Conservation (phyloP, 1,139 yeast genomes). For the Suhomyces bribrorum region DNA sequence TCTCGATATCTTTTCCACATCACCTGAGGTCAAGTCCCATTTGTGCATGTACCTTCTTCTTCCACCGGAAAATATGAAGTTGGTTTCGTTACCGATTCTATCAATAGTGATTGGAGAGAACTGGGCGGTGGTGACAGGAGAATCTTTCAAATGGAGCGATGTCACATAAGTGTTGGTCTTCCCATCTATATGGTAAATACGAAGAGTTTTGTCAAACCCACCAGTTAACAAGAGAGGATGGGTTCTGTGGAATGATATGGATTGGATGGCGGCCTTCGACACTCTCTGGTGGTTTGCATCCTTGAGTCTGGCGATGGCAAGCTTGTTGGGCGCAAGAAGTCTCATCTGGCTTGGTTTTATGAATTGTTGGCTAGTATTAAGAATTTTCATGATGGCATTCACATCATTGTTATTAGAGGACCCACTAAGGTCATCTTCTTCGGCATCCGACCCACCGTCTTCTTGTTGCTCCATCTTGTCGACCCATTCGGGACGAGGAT, state of each 20-base stretch:
- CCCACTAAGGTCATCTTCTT: conserved; percentile 35
- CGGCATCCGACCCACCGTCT: conserved; percentile 27
- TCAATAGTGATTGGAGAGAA: conserved; percentile 53
- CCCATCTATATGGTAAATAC: conserved; percentile 93
- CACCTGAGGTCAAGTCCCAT: conserved; percentile 81
- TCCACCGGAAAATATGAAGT: conserved; percentile 76
- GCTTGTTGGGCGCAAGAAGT: conserved; percentile 65
- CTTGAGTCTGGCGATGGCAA: conserved; percentile 76
- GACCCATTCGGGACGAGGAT: conserved; percentile 90
- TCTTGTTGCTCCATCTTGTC: conserved; percentile 36
- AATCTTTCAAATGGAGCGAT: conserved; percentile 72
- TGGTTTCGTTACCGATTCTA: conserved; percentile 31
- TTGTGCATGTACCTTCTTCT: conserved; percentile 89
- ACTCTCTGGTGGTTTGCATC: conserved; percentile 78
- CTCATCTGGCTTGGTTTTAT: conserved; percentile 51
- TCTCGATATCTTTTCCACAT: conserved; percentile 80
- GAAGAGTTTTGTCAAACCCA: conserved; percentile 86
- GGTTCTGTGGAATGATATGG: conserved; percentile 78
- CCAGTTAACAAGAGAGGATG: conserved; percentile 86
- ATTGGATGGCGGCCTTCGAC: conserved; percentile 78
- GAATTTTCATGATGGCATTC: conserved; percentile 58
- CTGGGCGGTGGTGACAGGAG: conserved; percentile 77
- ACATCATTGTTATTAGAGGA: conserved; percentile 45
- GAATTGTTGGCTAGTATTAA: conserved; percentile 60
- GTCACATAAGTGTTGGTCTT: conserved; percentile 78